These are phyloP conservation scores for Fusarium tanahbumbuense DNA, from an alignment of 2,329 filamentous ascomycete species.

Conservation along the genomic window DNA sequence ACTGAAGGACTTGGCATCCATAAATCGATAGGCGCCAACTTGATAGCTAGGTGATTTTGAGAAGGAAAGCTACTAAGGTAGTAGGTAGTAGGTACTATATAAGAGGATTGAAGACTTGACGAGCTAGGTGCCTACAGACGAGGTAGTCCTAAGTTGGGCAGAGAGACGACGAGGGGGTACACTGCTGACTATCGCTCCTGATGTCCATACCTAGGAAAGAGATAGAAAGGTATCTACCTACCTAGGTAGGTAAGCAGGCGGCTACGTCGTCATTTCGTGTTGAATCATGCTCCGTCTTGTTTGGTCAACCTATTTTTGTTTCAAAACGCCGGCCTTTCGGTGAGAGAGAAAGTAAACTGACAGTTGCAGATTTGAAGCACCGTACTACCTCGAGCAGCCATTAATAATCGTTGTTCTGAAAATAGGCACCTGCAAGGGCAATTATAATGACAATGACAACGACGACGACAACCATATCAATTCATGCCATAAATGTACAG, in stretches of 20 bases:
- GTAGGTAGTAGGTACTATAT: too few relatives aligned
- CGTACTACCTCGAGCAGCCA: neutral
- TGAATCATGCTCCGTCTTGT: neutral
- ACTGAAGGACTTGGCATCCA: neutral
- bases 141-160: too few relatives aligned
- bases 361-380: neutral
- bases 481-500: conserved; percentile 12
- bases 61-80: too few relatives aligned
- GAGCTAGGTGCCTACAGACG: too few relatives aligned
- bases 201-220: too few relatives aligned
- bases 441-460: conserved; percentile 2
- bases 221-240: too few relatives aligned
- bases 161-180: too few relatives aligned
- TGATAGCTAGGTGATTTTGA: too few relatives aligned
- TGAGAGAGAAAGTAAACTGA: neutral
- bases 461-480: neutral
- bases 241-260: neutral
- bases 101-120: too few relatives aligned
- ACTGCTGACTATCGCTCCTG: too few relatives aligned
- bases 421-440: neutral
- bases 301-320: neutral
- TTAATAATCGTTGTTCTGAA: neutral
- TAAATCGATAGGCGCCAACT: too few relatives aligned
- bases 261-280: neutral
- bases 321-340: neutral